These are phyloP conservation scores for Handroanthus guayacan DNA, from an alignment of 257 asterid genomes.

Conservation along the genomic window DNA sequence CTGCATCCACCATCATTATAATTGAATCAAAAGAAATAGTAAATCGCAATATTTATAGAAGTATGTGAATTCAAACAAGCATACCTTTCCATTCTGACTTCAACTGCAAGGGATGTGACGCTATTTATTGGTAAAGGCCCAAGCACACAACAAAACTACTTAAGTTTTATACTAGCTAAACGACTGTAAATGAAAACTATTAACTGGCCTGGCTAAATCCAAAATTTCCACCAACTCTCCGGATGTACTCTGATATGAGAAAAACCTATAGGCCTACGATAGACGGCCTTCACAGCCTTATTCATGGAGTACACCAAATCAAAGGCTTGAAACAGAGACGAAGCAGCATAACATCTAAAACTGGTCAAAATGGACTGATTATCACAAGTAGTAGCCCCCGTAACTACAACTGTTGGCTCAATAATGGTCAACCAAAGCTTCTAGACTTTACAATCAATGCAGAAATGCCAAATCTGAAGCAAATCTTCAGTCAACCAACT, in stretches of 20 bases:
- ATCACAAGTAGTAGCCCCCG: slow-evolving; percentile 39
- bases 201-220: slow-evolving; percentile 53
- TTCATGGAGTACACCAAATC: slow-evolving; percentile 40
- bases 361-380: slow-evolving; percentile 39
- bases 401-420: slow-evolving; percentile 39
- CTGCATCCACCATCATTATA: slow-evolving; percentile 44
- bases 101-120: slow-evolving; percentile 42
- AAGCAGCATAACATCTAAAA: slow-evolving; percentile 46
- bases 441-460: slow-evolving; percentile 24
- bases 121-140: slow-evolving; percentile 39
- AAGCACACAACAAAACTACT: slow-evolving; percentile 17
- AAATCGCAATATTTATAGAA: neutral
- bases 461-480: slow-evolving; percentile 22
- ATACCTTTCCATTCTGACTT: slow-evolving; percentile 79
- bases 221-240: slow-evolving; percentile 60
- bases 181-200: slow-evolving; percentile 40
- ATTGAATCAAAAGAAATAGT: slow-evolving; percentile 12
- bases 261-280: slow-evolving; percentile 48
- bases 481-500: slow-evolving; percentile 47
- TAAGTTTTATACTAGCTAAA: slow-evolving; percentile 32
- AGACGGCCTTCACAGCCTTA: slow-evolving; percentile 61
- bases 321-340: slow-evolving; percentile 36
- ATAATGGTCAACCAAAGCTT: slow-evolving; percentile 43
- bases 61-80: slow-evolving; percentile 23
- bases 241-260: slow-evolving; percentile 40